These are phyloP conservation scores for Pythium apleroticum DNA, from an alignment of 352 stramenopile species.

Conservation along the genomic window DNA sequence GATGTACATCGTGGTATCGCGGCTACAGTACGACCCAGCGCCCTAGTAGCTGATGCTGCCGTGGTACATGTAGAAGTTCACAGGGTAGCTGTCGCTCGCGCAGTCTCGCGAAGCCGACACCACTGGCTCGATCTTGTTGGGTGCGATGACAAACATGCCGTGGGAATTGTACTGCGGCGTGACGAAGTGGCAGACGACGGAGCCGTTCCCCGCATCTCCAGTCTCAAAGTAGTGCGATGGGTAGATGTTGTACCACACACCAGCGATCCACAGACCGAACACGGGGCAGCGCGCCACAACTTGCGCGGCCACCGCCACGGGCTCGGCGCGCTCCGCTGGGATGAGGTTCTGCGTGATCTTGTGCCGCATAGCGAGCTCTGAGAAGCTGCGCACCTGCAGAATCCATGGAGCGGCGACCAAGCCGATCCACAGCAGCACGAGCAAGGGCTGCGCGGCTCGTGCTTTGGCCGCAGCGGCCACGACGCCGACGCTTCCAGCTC, in stretches of 20 bases:
- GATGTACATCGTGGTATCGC: background rate
- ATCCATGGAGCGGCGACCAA: background rate
- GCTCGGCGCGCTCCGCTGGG: background rate
- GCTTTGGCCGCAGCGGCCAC: no score
- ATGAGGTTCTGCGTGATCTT: background rate
- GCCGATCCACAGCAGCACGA: background rate
- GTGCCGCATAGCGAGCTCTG: background rate
- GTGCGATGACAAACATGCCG: background rate
- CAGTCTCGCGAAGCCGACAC: background rate
- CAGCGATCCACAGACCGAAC: background rate
- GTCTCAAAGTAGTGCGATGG: background rate
- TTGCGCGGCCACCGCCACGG: background rate
- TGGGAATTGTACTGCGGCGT: conserved; percentile 1
- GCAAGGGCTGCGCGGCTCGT: background rate
- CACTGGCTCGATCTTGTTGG: background rate
- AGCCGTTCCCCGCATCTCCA: no score
- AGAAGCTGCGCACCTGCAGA: background rate
- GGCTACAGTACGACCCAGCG: background rate
- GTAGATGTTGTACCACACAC: background rate
- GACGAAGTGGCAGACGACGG: background rate
- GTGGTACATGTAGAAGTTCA: background rate
- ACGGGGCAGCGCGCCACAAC: background rate
- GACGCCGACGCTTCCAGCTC: no score
- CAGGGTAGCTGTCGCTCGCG: background rate
- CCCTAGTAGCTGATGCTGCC: background rate